phyloP scores from a whole-genome alignment of 176 grass and related monocot species.

The Elymus sibiricus region DNA sequence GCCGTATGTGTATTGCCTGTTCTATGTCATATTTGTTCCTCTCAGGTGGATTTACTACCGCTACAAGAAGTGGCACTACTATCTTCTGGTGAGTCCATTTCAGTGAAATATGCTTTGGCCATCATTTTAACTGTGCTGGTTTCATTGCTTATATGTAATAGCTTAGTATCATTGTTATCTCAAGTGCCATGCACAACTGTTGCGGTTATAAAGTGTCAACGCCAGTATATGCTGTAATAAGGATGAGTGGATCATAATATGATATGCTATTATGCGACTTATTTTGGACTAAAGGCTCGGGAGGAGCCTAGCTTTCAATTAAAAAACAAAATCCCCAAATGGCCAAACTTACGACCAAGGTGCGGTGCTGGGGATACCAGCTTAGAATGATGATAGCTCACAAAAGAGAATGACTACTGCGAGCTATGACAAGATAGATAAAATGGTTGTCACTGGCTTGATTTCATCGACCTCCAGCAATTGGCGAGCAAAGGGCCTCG shows the following conservation, averaged over 20 bases:
- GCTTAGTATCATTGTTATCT: background rate
- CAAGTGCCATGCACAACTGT: background rate
- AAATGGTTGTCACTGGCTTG: background rate
- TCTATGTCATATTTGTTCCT: constrained; percentile 90
- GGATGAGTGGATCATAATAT: background rate
- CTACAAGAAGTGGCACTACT: constrained; percentile 99
- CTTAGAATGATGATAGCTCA: too few species aligned
- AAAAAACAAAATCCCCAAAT: too few species aligned
- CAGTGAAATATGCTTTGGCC: background rate
- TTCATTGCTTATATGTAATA: background rate
- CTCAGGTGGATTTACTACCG: constrained; percentile 97
- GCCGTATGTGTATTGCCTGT: constrained; percentile 88
- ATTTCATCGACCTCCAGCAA: background rate
- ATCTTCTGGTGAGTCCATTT: constrained; percentile 66
- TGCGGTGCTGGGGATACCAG: too few species aligned
- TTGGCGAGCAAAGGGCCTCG: background rate
- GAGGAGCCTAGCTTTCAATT: too few species aligned
- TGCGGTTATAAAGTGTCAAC: background rate
- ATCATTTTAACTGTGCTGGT: background rate
- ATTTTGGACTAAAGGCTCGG: too few species aligned
- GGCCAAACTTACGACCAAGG: too few species aligned
- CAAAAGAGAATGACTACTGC: too few species aligned
- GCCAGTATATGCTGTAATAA: background rate
- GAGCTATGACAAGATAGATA: too few species aligned
- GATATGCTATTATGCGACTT: background rate